Evolutionary conservation across 208 protist genomes (phyloP).

Genomic region (Leishmania gerbilli): DNA sequence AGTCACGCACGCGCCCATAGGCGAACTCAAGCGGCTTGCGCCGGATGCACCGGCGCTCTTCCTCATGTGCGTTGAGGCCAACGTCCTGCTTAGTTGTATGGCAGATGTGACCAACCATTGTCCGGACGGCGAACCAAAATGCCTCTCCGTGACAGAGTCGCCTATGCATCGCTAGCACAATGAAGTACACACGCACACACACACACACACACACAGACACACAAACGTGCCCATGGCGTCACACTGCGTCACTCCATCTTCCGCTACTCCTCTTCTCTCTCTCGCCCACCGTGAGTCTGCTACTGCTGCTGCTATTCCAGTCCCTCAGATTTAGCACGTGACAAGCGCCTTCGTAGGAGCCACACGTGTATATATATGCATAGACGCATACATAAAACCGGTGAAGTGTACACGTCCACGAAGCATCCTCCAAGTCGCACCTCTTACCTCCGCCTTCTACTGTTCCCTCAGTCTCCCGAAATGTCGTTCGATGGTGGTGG

Average conservation of each 20-base stretch:
- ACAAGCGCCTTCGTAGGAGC: not conserved
- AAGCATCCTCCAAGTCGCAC: not conserved
- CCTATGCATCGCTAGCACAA: not conserved
- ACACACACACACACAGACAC: not conserved
- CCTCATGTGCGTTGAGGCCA: not conserved
- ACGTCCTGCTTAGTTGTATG: not conserved
- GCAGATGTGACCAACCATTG: not conserved
- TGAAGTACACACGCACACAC: not conserved
- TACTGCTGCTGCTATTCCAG: not conserved
- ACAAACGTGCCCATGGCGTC: not conserved
- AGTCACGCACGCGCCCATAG: not conserved
- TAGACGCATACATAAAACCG: not conserved
- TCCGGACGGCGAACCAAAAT: not conserved
- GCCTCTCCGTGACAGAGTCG: not conserved
- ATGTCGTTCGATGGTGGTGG: constrained; percentile 27
- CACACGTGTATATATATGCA: not conserved
- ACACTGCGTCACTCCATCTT: not conserved
- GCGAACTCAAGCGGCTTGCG: not conserved
- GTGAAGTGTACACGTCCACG: not conserved
- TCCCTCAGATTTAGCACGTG: not conserved
- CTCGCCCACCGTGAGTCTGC: not conserved
- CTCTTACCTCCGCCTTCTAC: not conserved
- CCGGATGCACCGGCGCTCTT: not conserved
- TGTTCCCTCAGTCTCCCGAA: not conserved
- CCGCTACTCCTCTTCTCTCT: not conserved